Conservation (phyloP, 2,329 filamentous ascomycete species). For the Zasmidium angulare region DNA sequence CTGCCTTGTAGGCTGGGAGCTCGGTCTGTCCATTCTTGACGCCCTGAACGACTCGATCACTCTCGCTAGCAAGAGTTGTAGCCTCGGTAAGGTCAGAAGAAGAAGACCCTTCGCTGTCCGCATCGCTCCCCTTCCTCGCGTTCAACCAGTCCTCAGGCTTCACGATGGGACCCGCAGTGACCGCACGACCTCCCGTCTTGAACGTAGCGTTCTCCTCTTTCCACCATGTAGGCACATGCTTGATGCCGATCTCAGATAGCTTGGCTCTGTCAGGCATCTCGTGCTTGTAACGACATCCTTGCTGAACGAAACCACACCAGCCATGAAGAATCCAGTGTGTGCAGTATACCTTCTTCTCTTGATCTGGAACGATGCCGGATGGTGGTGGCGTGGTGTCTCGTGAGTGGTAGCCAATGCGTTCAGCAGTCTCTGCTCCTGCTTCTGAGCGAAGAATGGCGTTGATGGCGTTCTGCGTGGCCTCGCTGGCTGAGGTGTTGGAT, state of each 20-base stretch:
- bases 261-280: slow-evolving; percentile 78
- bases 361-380: slow-evolving; percentile 41
- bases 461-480: slow-evolving; percentile 28
- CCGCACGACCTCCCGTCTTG: slow-evolving; percentile 19
- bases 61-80: slow-evolving; percentile 3
- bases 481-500: slow-evolving; percentile 2
- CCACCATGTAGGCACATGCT: slow-evolving; percentile 57
- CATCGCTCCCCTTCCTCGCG: slow-evolving; percentile 15
- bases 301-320: slow-evolving; percentile 79
- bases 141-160: slow-evolving; percentile 28
- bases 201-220: slow-evolving; percentile 46
- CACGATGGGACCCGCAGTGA: slow-evolving; percentile 16
- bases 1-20: background rate
- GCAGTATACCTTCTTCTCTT: slow-evolving; percentile 71
- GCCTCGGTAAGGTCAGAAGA: slow-evolving; percentile 2
- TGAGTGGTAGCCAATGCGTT: slow-evolving; percentile 29
- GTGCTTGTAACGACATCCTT: slow-evolving; percentile 86
- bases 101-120: slow-evolving; percentile 16
- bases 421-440: slow-evolving; percentile 26
- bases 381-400: slow-evolving; percentile 28
- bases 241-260: slow-evolving; percentile 68
- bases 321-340: slow-evolving; percentile 88
- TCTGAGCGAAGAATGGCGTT: slow-evolving; percentile 33
- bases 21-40: too few relatives aligned
- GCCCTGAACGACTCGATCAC: background rate